Evolutionary conservation across 225 moss, liverwort and hornwort genomes (phyloP), one percentile per base, ranked within the genome.

Genomic region (Anthoceros angustus): DNA sequence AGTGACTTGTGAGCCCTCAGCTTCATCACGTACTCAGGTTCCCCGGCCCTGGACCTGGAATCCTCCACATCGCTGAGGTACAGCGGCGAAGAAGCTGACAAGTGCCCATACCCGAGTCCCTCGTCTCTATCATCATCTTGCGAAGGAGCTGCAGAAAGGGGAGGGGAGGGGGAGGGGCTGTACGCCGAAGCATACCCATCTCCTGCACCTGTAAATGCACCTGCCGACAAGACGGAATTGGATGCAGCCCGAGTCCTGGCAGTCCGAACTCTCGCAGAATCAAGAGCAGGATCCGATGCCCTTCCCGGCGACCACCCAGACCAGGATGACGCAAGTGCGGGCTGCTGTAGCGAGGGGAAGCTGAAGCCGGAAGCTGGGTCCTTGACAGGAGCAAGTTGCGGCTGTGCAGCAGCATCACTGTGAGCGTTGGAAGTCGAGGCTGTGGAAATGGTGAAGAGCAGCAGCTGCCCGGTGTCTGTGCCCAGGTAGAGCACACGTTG

Each of bases 401-500:
- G 18, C 55, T 7, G 18, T 55, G 55, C 10, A 20, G 55, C 16
- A 55, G 49, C 7, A 11, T 50, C 49, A 50, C 15, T 50, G 16
- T 50, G 49, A 50, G 49, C 15, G 49, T 20, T 50, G 49, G 49
- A n/a, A n/a, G n/a, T 32, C 32, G 32, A 12, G 15, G 85, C 63
- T 75, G 86, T 72, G 12, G 91, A 95, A 67, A 95, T 79, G 66
- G 73, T 74, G 73, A 85, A 98, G 15, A 85, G 89, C 48, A 98
- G 75, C 15, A 98, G 77, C 66, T 98, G 86, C 48, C 95, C 95
- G 45, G 45, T 46, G 45, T 46, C 45, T 46, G 45, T 46, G 45
- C 45, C 45, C 12, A 46, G 45, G 16, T 46, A 46, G 45, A 46
- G 45, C 12, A 46, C 2, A 6, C 45, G 45, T 1, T 46, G 45